phyloP scores from a whole-genome alignment of 2,329 filamentous ascomycete species.

The Trichoderma sp. region DNA sequence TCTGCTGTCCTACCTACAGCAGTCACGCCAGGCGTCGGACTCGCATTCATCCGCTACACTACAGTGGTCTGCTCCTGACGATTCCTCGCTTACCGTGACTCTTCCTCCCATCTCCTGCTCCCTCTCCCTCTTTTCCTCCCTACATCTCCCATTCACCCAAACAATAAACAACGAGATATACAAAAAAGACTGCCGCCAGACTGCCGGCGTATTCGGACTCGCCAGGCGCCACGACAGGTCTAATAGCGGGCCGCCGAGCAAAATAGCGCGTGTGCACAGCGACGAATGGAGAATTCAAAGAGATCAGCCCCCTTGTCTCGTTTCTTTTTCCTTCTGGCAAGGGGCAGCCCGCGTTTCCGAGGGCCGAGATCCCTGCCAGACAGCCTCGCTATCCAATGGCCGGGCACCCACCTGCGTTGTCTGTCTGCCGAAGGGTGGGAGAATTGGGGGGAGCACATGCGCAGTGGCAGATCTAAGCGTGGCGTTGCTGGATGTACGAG shows the following conservation, averaged over 20 bases:
- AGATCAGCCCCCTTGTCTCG: constrained; percentile 7
- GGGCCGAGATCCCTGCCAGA: background rate
- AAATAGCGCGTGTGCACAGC: constrained; percentile 4
- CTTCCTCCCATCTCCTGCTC: background rate
- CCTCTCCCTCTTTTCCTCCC: background rate
- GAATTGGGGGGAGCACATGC: constrained; percentile 11
- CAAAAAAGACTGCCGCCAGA: background rate
- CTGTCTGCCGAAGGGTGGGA: constrained; percentile 23
- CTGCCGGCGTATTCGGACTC: constrained; percentile 24
- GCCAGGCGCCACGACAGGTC: constrained; percentile 3
- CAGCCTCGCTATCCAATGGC: constrained; percentile 12
- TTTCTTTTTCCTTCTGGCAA: background rate
- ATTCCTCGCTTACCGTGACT: background rate
- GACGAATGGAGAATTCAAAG: constrained; percentile 13
- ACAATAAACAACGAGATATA: background rate
- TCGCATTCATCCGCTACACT: background rate
- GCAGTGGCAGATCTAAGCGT: constrained; percentile 25
- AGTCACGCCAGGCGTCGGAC: background rate
- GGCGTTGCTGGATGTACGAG: background rate
- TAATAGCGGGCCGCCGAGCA: constrained; percentile 14
- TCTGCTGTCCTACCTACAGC: background rate
- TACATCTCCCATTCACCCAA: background rate
- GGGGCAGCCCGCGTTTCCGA: constrained; percentile 22
- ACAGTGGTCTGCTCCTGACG: background rate
- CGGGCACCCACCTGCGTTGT: background rate